Percentiles rank a stretch among this genome's conserved stretches.
phyloP scores from a whole-genome alignment of 352 stramenopile species.

The Pythium sukuiense region DNA sequence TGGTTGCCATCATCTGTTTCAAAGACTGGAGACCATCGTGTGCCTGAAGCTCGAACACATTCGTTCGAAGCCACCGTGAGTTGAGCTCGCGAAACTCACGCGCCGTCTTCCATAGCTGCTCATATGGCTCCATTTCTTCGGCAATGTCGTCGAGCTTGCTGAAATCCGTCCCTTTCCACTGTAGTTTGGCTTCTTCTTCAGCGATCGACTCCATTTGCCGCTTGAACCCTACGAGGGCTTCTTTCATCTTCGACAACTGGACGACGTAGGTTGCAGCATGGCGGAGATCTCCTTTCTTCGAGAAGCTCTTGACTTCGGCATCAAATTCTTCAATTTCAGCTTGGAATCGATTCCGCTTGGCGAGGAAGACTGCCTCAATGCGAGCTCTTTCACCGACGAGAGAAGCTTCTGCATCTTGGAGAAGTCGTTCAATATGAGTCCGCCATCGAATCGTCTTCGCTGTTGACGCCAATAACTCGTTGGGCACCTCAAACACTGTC shows the following conservation, averaged over 20 bases:
- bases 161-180: conserved; percentile 75
- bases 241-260: conserved; percentile 72
- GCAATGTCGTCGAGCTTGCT: conserved; percentile 73
- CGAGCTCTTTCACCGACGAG: conserved; percentile 61
- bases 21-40: conserved; percentile 46
- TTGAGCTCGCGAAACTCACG: conserved; percentile 78
- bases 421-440: conserved; percentile 50
- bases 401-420: conserved; percentile 50
- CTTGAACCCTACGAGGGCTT: conserved; percentile 55
- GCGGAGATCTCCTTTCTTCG: conserved; percentile 74
- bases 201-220: conserved; percentile 55
- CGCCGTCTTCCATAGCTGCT: conserved; percentile 70
- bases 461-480: conserved; percentile 53
- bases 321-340: conserved; percentile 78
- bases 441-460: conserved; percentile 74
- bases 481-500: conserved; percentile 13
- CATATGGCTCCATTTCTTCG: conserved; percentile 72
- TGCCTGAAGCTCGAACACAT: conserved; percentile 67
- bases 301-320: conserved; percentile 61
- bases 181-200: conserved; percentile 61
- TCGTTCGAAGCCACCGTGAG: conserved; percentile 55
- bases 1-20: conserved; percentile 55
- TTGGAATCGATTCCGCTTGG: conserved; percentile 67
- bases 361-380: conserved; percentile 72
- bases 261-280: conserved; percentile 78